phyloP scores from a whole-genome alignment of 176 grass and related monocot genomes.

The Oryza nivara region DNA sequence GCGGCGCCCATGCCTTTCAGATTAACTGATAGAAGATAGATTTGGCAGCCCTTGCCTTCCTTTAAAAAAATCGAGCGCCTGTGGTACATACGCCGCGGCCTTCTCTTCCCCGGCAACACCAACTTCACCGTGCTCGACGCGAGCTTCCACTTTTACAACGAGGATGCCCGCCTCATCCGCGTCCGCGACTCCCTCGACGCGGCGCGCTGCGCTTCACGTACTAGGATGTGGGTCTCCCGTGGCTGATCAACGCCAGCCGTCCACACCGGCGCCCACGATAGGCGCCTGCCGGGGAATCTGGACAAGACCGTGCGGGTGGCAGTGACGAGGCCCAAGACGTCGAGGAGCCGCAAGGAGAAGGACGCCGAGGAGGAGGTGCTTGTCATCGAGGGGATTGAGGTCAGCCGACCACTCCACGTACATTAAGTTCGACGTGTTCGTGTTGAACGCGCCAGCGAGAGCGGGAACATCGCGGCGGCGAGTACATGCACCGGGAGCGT shows the following conservation, averaged over 20 bases:
- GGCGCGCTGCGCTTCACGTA: conserved; percentile 49
- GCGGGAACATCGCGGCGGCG: background rate
- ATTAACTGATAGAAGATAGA: too few relatives aligned
- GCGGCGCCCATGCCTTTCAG: too few relatives aligned
- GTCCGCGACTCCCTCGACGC: conserved; percentile 59
- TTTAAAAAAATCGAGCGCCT: conserved; percentile 42
- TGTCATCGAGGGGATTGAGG: conserved; percentile 57
- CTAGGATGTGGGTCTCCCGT: conserved; percentile 68
- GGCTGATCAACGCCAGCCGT: conserved; percentile 36
- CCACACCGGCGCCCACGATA: background rate
- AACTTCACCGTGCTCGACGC: conserved; percentile 71
- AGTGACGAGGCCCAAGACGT: conserved; percentile 45
- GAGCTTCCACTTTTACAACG: conserved; percentile 82
- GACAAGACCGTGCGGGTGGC: conserved; percentile 26
- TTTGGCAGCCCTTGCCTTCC: too few relatives aligned
- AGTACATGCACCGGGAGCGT: conserved; percentile 64
- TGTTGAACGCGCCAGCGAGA: conserved; percentile 37
- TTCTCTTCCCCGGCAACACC: conserved; percentile 24
- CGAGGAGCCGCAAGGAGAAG: conserved; percentile 55
- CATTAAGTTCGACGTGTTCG: conserved; percentile 77
- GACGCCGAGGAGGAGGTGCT: conserved; percentile 65
- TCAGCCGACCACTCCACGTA: conserved; percentile 33
- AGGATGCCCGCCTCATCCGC: conserved; percentile 66
- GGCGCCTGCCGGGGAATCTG: conserved; percentile 49
- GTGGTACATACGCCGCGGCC: conserved; percentile 63